phyloP scores from a whole-genome alignment of 108 stramenopile species.

The Nitzschia palea region DNA sequence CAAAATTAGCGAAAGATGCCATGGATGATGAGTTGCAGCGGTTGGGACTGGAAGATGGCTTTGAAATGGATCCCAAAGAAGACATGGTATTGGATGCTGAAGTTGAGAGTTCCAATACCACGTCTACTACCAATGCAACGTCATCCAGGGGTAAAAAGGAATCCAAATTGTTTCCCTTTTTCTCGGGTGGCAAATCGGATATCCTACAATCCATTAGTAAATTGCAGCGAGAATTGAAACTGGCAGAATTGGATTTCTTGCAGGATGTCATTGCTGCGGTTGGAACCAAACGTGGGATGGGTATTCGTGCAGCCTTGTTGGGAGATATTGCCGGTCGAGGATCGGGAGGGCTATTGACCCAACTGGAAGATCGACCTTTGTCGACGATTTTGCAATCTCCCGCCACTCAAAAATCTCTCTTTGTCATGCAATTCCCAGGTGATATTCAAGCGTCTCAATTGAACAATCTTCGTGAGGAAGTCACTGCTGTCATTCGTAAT shows the following conservation, averaged over 20 bases:
- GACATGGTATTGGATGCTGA: slow-evolving; percentile 23
- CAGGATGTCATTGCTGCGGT: slow-evolving; percentile 57
- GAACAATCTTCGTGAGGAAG: slow-evolving; percentile 83
- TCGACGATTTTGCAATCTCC: slow-evolving; percentile 43
- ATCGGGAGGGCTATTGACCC: slow-evolving; percentile 51
- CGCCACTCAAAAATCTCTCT: slow-evolving; percentile 42
- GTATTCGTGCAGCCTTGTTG: slow-evolving; percentile 62
- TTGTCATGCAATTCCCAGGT: slow-evolving; percentile 82
- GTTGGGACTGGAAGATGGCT: slow-evolving; percentile 50
- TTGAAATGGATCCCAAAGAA: slow-evolving; percentile 28
- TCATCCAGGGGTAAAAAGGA: too few relatives aligned
- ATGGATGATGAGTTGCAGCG: slow-evolving; percentile 65
- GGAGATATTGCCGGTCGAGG: slow-evolving; percentile 65
- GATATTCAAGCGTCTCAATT: slow-evolving; percentile 87
- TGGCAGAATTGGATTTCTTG: slow-evolving; percentile 69
- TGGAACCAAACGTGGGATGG: slow-evolving; percentile 70
- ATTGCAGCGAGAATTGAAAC: slow-evolving; percentile 50
- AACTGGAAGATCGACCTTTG: slow-evolving; percentile 74
- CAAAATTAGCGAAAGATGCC: slow-evolving; percentile 48
- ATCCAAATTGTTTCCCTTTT: too few relatives aligned
- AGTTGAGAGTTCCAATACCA: slow-evolving; percentile 20
- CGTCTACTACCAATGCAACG: slow-evolving; percentile 17
- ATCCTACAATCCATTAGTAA: not conserved
- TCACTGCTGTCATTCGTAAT: slow-evolving; percentile 80
- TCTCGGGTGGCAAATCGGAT: not conserved